Percentiles rank a stretch among this genome's conserved stretches.
Conservation (phyloP, 2,329 filamentous ascomycete genomes). For the Rosellinia necatrix region DNA sequence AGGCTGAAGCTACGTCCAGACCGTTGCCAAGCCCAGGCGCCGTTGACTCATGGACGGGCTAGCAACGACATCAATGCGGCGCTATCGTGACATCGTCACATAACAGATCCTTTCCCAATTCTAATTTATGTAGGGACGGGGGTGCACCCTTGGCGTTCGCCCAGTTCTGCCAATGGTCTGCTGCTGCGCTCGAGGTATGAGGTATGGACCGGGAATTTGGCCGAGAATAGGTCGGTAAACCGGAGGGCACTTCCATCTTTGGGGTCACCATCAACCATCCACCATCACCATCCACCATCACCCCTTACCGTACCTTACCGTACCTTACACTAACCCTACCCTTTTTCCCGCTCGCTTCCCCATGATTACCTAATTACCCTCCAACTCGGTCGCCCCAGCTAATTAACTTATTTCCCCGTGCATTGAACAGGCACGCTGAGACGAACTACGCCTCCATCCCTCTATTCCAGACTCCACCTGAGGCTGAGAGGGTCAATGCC, state of each 20-base stretch:
- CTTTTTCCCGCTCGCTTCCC: neutral
- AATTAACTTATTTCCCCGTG: no score
- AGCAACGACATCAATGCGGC: neutral
- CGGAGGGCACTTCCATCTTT: no score
- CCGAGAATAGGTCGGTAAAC: no score
- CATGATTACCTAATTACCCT: neutral
- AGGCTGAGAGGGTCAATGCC: no score
- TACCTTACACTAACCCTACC: no score
- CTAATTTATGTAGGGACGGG: slow-evolving; percentile 5
- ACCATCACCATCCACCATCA: no score
- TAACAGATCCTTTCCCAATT: slow-evolving; percentile 9
- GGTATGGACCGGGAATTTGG: no score
- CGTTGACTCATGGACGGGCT: neutral
- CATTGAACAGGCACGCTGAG: no score
- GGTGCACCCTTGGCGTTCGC: slow-evolving; percentile 13
- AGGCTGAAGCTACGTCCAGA: slow-evolving; percentile 14
- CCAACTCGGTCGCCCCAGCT: neutral
- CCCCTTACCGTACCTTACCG: no score
- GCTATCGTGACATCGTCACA: slow-evolving; percentile 4
- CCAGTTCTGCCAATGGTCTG: neutral
- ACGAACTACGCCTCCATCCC: no score
- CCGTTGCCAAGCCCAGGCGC: slow-evolving; percentile 20
- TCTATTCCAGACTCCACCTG: no score
- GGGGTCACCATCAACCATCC: no score
- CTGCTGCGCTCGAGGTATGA: neutral